Evolutionary conservation across 2,329 filamentous ascomycete genomes (phyloP), one percentile per base, ranked within the genome.

Genomic region (Fusarium ambrosium): DNA sequence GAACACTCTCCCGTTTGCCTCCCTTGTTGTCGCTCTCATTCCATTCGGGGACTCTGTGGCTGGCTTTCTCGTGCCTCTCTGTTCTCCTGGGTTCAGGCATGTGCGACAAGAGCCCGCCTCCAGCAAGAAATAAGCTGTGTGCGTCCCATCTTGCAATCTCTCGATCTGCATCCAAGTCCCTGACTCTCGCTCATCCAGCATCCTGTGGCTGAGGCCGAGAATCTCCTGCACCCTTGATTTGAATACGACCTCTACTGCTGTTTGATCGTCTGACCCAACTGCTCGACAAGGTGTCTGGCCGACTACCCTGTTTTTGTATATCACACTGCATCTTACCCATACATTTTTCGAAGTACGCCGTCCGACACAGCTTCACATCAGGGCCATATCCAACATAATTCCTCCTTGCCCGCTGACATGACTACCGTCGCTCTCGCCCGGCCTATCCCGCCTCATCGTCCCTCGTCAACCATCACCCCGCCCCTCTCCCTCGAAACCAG

Each of bases 371-470:
- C 62, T 56, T 45, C 45, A 39, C 48, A 59, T 58, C 22, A 67
- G 34, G 62, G 32, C 65, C 22, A 32, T 64, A 63, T 69, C 45
- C 66, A 69, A 32, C 64, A 67, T 64, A 64, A 53, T 51, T 55
- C 56, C 27, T 61, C 39, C 20, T 27, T 22, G 24, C 27, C 63
- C 72, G 71, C 72, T 71, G 67, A 70, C 63, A 90, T 91, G 89
- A 86, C 89, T 68, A 89, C 89, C 64, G 86, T 91, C 79, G 87
- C 89, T 59, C 81, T 91, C 48, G 83, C 87, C 37, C 83, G 87
- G 79, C 86, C 86, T 64, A 82, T 88, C 64, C 81, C 84, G 68
- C 82, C 85, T 65, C 86, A 87, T 78, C 83, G 83, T 68, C 80
- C 86, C 39, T 82, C 85, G 29, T 83, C 86, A 51, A 82, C 84